Percentiles rank a stretch among this genome's conserved stretches.
Evolutionary conservation across 2,329 filamentous ascomycete species (phyloP).

Genomic region (Colletotrichum phormii): DNA sequence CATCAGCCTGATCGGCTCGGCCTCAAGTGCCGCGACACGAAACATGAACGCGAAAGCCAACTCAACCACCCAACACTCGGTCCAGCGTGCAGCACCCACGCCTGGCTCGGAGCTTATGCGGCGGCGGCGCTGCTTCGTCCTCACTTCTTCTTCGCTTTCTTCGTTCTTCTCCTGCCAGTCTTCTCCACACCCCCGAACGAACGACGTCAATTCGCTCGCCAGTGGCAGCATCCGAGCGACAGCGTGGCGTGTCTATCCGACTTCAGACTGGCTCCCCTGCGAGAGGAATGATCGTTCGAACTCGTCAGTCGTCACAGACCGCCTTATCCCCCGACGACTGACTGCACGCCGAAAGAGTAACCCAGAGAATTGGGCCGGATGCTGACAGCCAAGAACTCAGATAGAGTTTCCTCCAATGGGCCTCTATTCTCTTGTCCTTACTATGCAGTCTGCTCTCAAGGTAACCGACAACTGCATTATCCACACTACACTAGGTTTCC

Average conservation of each 20-base stretch:
- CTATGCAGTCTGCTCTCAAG: neutral
- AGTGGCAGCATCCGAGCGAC: constrained; percentile 6
- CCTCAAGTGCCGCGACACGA: constrained; percentile 24
- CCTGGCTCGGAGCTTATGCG: constrained; percentile 1
- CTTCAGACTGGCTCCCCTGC: constrained; percentile 3
- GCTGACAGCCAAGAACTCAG: neutral
- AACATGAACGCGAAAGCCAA: constrained; percentile 30
- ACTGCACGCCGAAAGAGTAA: neutral
- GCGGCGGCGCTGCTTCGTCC: neutral
- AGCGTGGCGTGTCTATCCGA: constrained; percentile 1
- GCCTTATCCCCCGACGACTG: neutral
- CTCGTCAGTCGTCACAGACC: neutral
- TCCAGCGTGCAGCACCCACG: constrained; percentile 3
- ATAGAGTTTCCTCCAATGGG: neutral
- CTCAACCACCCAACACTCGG: neutral
- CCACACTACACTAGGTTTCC: neutral
- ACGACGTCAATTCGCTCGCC: constrained; percentile 21
- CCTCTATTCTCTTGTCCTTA: no score
- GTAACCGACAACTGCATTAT: neutral
- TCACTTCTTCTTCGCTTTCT: neutral
- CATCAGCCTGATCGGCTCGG: constrained; percentile 7
- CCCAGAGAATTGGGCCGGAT: neutral
- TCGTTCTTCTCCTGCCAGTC: neutral
- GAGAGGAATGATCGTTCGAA: neutral
- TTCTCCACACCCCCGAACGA: neutral